These are phyloP conservation scores for Tetrahymena malaccensis DNA, from an alignment of 73 alveolate species.

Conservation along the genomic window DNA sequence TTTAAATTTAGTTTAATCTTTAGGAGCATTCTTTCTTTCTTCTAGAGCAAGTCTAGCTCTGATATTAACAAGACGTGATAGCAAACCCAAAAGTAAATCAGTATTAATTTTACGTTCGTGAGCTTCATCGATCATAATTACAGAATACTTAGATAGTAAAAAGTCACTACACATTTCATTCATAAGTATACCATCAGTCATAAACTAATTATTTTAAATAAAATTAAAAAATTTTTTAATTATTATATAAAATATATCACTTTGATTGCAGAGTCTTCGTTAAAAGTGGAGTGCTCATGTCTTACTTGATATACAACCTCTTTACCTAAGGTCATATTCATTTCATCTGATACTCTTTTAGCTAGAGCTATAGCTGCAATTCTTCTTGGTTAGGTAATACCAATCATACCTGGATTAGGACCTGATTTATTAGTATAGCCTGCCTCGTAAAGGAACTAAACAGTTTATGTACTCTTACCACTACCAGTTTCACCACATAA, in stretches of 20 bases:
- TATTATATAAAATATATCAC: neutral
- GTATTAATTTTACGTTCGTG: constrained; percentile 97
- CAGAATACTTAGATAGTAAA: constrained; percentile 80
- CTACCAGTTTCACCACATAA: constrained; percentile 98
- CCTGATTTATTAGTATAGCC: constrained; percentile 53
- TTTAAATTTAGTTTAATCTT: constrained; percentile 10
- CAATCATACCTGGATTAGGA: constrained; percentile 54
- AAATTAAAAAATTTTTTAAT: neutral
- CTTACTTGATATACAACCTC: constrained; percentile 93
- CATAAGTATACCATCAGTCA: constrained; percentile 96
- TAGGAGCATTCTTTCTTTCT: constrained; percentile 52
- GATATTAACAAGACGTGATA: constrained; percentile 79
- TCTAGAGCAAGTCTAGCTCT: constrained; percentile 58
- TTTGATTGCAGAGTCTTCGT: constrained; percentile 71
- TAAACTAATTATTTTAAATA: constrained; percentile 43
- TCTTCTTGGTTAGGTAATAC: constrained; percentile 97
- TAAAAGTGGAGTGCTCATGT: constrained; percentile 65
- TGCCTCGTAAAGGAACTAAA: constrained; percentile 80
- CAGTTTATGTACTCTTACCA: constrained; percentile 96
- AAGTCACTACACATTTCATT: constrained; percentile 85
- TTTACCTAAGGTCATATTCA: constrained; percentile 71
- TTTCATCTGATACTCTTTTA: constrained; percentile 86
- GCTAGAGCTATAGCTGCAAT: constrained; percentile 95
- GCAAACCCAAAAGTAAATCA: constrained; percentile 89
- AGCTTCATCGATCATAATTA: constrained; percentile 97